Evolutionary conservation across 1,139 yeast species (phyloP), one percentile per base, ranked within the genome.

Genomic region (Saccharomyces hybrid): DNA sequence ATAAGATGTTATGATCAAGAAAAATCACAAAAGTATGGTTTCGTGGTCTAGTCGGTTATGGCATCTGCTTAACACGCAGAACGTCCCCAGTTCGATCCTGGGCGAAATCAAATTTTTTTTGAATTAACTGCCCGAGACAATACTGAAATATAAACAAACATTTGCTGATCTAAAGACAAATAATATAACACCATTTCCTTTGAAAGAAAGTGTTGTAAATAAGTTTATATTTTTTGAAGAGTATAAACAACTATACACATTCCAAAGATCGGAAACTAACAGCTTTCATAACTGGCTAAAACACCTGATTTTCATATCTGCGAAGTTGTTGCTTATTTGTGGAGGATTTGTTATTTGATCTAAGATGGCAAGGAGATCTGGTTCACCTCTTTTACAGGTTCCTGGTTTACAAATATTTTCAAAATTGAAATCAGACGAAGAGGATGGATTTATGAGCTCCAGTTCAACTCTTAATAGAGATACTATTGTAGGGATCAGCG

Each of bases 11-110:
- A 19, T 19, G 21, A 19, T 2, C 2, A 19, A 19, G 21, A 2
- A 0, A 19, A 19, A 19, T 19, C 3, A 19, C 21, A 24, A 24
- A 24, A 8, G 8, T 7, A 14, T 68, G 82, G 83, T 79, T 78
- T 78, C 83, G 88, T 88, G 96, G 96, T 88, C 96, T 88, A 88
- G 96, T 88, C 76, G 96, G 96, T 88, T 81, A 88, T 88, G 96
- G 95, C 96, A 86, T 86, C 91, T 88, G 96, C 96, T 87, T 88
- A 88, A 88, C 96, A 88, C 96, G 96, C 96, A 86, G 91, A 86
- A 88, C 91, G 96, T 89, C 96, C 96, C 96, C 96, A 88, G 96
- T 89, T 89, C 96, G 96, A 89, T 86, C 96, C 96, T 88, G 96
- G 96, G 96, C 89, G 86, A 82, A 87, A 86, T 87, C 96, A 89